phyloP scores from a whole-genome alignment of 1,284 basidiomycete genomes.

The Ganoderma boninense region DNA sequence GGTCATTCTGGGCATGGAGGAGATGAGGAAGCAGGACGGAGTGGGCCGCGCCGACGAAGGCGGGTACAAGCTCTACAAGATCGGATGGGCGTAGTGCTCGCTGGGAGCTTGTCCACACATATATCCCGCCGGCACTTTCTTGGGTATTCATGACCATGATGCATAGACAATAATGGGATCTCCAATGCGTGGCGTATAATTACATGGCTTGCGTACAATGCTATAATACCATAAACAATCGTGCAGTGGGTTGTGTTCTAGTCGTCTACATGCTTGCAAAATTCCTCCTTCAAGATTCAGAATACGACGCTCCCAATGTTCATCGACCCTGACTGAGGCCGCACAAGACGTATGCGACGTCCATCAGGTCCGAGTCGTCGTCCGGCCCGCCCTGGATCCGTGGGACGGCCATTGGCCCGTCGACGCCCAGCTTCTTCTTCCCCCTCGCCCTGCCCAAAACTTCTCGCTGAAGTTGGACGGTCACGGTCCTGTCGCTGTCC shows the following conservation, averaged over 20 bases:
- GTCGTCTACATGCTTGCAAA: neutral
- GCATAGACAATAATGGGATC: neutral
- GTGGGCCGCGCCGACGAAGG: conserved; percentile 75
- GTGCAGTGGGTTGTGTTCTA: neutral
- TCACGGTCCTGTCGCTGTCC: conserved; percentile 16
- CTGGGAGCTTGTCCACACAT: neutral
- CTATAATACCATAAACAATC: conserved; percentile 29
- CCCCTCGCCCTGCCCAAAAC: neutral
- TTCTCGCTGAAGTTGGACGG: neutral
- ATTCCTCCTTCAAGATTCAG: neutral
- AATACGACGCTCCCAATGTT: conserved; percentile 6
- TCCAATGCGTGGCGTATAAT: conserved; percentile 21
- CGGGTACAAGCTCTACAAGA: conserved; percentile 72
- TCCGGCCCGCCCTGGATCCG: conserved; percentile 47
- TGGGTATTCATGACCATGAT: conserved; percentile 3
- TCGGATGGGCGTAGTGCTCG: conserved; percentile 58
- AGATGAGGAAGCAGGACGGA: conserved; percentile 56
- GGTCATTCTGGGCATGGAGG: conserved; percentile 53
- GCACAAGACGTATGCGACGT: conserved; percentile 67
- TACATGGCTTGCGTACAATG: conserved; percentile 30
- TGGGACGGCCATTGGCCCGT: conserved; percentile 17
- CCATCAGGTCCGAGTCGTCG: conserved; percentile 73
- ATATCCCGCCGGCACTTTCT: neutral
- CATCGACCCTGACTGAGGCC: conserved; percentile 55
- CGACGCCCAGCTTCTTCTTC: conserved; percentile 9